Evolutionary conservation across 2,329 filamentous ascomycete genomes (phyloP).

Genomic region (Biscogniauxia mediterranea): DNA sequence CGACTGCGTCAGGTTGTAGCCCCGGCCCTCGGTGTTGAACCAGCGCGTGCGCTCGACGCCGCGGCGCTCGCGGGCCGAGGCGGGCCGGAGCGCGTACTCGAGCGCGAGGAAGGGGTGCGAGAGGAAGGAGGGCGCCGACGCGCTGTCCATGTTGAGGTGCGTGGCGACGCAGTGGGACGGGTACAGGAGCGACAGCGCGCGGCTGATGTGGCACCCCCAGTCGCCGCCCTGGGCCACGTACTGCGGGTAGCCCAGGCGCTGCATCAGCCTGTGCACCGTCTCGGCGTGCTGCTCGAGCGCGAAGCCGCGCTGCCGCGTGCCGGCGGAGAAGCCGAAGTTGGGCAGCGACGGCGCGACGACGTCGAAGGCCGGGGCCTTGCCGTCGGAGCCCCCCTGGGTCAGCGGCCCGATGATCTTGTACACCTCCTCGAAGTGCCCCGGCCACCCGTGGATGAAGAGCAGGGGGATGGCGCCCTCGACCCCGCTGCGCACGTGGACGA

Average conservation of each 20-base stretch:
- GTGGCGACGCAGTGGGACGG: slow-evolving; percentile 55
- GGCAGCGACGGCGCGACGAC: slow-evolving; percentile 58
- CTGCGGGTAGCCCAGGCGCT: slow-evolving; percentile 61
- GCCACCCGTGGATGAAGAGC: slow-evolving; percentile 45
- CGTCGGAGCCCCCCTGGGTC: slow-evolving; percentile 31
- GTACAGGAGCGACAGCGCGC: slow-evolving; percentile 59
- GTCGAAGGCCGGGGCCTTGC: slow-evolving; percentile 45
- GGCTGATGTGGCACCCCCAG: slow-evolving; percentile 67
- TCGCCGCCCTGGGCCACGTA: slow-evolving; percentile 51
- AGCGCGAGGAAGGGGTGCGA: slow-evolving; percentile 57
- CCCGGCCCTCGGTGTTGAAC: slow-evolving; percentile 56
- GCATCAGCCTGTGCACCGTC: slow-evolving; percentile 66
- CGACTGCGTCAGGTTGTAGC: slow-evolving; percentile 58
- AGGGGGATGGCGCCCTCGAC: slow-evolving; percentile 31
- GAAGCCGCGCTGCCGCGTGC: slow-evolving; percentile 51
- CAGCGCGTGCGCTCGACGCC: slow-evolving; percentile 53
- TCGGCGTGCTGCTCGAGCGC: slow-evolving; percentile 61
- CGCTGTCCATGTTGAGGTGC: slow-evolving; percentile 58
- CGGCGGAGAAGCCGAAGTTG: slow-evolving; percentile 48
- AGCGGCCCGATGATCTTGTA: slow-evolving; percentile 57
- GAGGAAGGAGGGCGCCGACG: slow-evolving; percentile 46
- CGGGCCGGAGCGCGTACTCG: slow-evolving; percentile 53
- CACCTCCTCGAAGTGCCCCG: slow-evolving; percentile 67
- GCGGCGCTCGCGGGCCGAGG: slow-evolving; percentile 48
- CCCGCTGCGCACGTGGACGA: slow-evolving; percentile 35